Conservation (phyloP, 805 yeast species). For the Nakazawaea molendinolei region DNA sequence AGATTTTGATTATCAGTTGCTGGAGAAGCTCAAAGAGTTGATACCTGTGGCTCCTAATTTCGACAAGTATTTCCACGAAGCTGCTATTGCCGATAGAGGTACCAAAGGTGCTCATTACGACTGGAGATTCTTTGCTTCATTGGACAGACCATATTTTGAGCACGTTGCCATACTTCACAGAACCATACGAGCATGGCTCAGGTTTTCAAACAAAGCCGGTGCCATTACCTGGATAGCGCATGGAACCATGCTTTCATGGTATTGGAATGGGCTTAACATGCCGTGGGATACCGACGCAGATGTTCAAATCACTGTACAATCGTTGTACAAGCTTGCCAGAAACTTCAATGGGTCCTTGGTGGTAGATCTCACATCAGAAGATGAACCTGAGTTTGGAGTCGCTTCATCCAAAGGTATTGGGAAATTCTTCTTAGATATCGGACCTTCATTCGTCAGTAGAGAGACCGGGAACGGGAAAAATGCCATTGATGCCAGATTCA, state of each 20-base stretch:
- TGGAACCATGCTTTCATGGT: slow-evolving; percentile 58
- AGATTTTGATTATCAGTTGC: slow-evolving; percentile 17
- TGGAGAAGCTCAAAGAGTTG: slow-evolving; percentile 15
- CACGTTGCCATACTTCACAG: slow-evolving; percentile 36
- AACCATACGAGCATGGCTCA: slow-evolving; percentile 43
- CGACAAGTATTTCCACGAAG: slow-evolving; percentile 32
- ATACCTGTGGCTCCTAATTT: slow-evolving; percentile 8
- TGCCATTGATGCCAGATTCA: slow-evolving; percentile 60
- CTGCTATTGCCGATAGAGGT: slow-evolving; percentile 17
- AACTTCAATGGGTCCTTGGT: slow-evolving; percentile 43
- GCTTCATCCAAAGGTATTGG: slow-evolving; percentile 32
- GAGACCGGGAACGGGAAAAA: slow-evolving; percentile 44
- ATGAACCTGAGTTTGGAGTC: not conserved
- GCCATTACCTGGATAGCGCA: slow-evolving; percentile 58
- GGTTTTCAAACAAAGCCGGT: slow-evolving; percentile 38
- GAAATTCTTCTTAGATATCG: slow-evolving; percentile 41
- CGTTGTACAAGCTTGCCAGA: slow-evolving; percentile 38
- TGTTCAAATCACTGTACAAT: slow-evolving; percentile 51
- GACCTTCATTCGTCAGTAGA: slow-evolving; percentile 45
- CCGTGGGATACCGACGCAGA: slow-evolving; percentile 70
- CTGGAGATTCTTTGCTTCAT: slow-evolving; percentile 47
- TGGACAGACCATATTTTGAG: slow-evolving; percentile 32
- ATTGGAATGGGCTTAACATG: slow-evolving; percentile 54
- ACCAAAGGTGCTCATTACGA: slow-evolving; percentile 38
- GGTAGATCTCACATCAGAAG: slow-evolving; percentile 26